phyloP scores from a whole-genome alignment of 1,139 yeast species.

The Suhomyces coccinellae region DNA sequence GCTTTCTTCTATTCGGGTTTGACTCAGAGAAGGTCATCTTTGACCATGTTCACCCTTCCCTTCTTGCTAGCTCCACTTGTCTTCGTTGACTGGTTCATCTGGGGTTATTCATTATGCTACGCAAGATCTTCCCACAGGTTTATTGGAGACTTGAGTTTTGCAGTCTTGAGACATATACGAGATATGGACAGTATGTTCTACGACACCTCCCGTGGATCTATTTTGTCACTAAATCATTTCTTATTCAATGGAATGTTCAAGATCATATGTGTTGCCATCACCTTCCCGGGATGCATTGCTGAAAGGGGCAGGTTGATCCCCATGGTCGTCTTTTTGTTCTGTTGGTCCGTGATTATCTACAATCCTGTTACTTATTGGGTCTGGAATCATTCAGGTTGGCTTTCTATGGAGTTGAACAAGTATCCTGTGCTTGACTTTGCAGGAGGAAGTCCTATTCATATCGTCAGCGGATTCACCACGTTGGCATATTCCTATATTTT shows the following conservation, averaged over 20 bases:
- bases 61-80: slow-evolving; percentile 43
- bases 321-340: slow-evolving; percentile 50
- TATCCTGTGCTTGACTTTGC: slow-evolving; percentile 62
- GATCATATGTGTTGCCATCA: slow-evolving; percentile 50
- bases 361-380: slow-evolving; percentile 68
- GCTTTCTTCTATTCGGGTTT: slow-evolving; percentile 59
- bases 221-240: slow-evolving; percentile 43
- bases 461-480: slow-evolving; percentile 60
- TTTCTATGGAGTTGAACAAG: slow-evolving; percentile 37
- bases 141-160: slow-evolving; percentile 49
- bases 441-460: slow-evolving; percentile 65
- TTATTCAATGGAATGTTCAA: slow-evolving; percentile 54
- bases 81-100: slow-evolving; percentile 55
- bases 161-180: slow-evolving; percentile 40
- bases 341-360: slow-evolving; percentile 59
- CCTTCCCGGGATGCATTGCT: slow-evolving; percentile 58
- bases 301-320: slow-evolving; percentile 60
- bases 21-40: slow-evolving; percentile 55
- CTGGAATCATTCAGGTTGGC: slow-evolving; percentile 64
- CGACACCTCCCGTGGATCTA: slow-evolving; percentile 40
- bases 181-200: slow-evolving; percentile 25
- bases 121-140: slow-evolving; percentile 42
- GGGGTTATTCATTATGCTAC: slow-evolving; percentile 58
- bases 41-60: slow-evolving; percentile 55
- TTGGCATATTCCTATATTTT: slow-evolving; percentile 59